Evolutionary conservation across 331 rosid species (phyloP), one percentile per base, ranked within the genome.

Genomic region (Quercus phellos): DNA sequence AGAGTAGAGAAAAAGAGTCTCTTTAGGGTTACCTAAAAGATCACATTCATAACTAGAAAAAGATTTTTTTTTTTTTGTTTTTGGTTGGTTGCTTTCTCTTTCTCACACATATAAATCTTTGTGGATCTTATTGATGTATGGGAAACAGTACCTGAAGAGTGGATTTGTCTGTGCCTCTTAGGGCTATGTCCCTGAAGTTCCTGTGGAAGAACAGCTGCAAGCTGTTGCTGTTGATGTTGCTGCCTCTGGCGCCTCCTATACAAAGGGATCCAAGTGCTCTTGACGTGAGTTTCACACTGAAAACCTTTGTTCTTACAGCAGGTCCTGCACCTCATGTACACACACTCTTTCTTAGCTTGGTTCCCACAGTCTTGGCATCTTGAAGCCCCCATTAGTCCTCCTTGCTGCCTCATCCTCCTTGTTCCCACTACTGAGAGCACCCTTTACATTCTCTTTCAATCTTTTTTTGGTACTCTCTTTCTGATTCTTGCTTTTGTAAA

Each of bases 281-380:
- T 84, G 67, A 92, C 61, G 78, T 90, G 97, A 29, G 91, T 92
- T 82, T 84, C 84, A 74, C 97, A 92, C 4, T 70, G 70, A 74
- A 90, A 87, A 2, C 90, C 93, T 82, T 84, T 88, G 87, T 77
- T 87, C 38, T 85, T 90, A 35, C 97, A 92, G 74, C 97, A 92
- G 75, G 82, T 87, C 71, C 91, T 90, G 83, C 94, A 92, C 54
- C 97, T 87, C 79, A 77, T 51, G 74, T 84, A 83, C 50, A 22
- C 32, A 78, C 97, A 92, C 59, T 83, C 92, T 53, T 85, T 89
- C 89, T 92, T 92, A 1, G 96, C 89, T 82, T 85, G 90, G 79
- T 92, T 92, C 82, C 97, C 97, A 84, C 96, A 90, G 5, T 90
- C 97, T 75, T 87, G 68, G 82, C 92, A 90, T 76, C 84, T 86